Conservation (phyloP, 2,329 filamentous ascomycete genomes). For the Penicillium palitans region DNA sequence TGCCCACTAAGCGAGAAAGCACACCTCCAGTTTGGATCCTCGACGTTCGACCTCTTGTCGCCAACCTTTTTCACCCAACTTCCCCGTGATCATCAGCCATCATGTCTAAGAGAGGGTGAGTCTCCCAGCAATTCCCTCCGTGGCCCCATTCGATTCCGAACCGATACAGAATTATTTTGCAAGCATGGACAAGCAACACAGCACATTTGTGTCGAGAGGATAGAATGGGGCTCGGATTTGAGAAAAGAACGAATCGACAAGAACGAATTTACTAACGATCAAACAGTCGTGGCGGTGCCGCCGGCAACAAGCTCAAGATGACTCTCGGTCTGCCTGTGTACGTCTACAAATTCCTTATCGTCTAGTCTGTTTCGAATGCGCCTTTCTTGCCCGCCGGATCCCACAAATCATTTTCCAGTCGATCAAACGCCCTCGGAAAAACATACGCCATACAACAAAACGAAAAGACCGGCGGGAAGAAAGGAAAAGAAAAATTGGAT, state of each 20-base stretch:
- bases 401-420: conserved; percentile 18
- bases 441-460: neutral
- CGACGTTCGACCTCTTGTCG: conserved; percentile 33
- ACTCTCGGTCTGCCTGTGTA: conserved; percentile 99
- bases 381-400: conserved; percentile 11
- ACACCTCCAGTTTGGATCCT: conserved; percentile 28
- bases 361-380: conserved; percentile 11
- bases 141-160: conserved; percentile 19
- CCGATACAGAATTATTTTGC: conserved; percentile 13
- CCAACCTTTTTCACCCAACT: conserved; percentile 39
- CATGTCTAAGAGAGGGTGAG: conserved; percentile 56
- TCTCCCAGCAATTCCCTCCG: conserved; percentile 21
- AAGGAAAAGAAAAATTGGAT: conserved; percentile 5
- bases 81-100: conserved; percentile 45
- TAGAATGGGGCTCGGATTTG: conserved; percentile 8
- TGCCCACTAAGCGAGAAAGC: conserved; percentile 49
- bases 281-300: conserved; percentile 74
- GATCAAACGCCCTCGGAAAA: conserved; percentile 1
- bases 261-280: conserved; percentile 24
- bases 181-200: conserved; percentile 8
- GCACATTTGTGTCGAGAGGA: conserved; percentile 11
- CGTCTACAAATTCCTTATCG: conserved; percentile 49
- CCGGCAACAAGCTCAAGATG: conserved; percentile 99
- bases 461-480: conserved; percentile 9
- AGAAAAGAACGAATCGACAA: conserved; percentile 9